phyloP scores from a whole-genome alignment of 805 yeast genomes.

The fission yeast (Schizosaccharomyces pombe) region DNA sequence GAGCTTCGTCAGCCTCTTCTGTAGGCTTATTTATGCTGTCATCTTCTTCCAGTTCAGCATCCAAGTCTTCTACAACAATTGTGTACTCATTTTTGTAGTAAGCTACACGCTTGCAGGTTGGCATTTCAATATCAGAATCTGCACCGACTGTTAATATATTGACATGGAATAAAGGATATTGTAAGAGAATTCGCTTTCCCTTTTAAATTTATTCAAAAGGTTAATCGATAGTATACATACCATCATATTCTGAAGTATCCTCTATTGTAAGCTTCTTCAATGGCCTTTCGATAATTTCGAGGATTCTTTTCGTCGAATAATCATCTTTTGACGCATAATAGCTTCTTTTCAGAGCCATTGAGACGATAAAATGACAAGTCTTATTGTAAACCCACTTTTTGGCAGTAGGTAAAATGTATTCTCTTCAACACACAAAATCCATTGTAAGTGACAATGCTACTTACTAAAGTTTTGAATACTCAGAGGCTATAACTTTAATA shows the following conservation, averaged over 20 bases:
- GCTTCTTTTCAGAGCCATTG: not conserved
- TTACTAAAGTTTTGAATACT: too few species aligned
- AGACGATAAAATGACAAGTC: not conserved
- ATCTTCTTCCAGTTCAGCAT: slow-evolving; percentile 1
- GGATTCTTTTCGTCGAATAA: not conserved
- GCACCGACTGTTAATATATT: not conserved
- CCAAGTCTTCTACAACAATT: not conserved
- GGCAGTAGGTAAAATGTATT: too few species aligned
- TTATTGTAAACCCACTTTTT: too few species aligned
- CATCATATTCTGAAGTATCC: not conserved
- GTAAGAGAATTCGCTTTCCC: too few species aligned
- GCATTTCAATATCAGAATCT: not conserved
- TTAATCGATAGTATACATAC: too few species aligned
- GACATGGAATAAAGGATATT: too few species aligned
- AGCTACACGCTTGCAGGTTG: not conserved
- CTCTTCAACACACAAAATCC: too few species aligned
- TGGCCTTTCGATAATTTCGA: not conserved
- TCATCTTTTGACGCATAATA: not conserved
- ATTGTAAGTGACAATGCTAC: too few species aligned
- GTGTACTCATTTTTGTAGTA: not conserved
- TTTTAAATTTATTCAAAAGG: too few species aligned
- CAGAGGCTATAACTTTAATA: too few species aligned
- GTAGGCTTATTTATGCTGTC: not conserved
- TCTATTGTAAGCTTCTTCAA: not conserved
- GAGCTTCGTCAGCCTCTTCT: not conserved